Base-by-base conservation (phyloP, 768 basidiomycete genomes). In the Naganishia randhawae region DNA sequence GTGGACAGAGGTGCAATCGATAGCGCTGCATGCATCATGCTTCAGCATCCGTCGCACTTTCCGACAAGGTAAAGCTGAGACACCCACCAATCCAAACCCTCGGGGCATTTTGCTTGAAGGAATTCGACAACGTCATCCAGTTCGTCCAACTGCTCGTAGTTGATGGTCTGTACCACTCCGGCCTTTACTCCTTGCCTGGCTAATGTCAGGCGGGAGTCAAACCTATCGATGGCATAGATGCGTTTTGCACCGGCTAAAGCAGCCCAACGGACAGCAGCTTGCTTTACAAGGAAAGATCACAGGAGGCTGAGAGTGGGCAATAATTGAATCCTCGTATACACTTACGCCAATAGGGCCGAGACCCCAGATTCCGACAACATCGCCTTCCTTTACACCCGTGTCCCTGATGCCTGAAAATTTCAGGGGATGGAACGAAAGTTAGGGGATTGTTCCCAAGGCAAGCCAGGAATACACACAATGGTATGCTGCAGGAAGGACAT, bases 321-420 rank as follows among this genome's bases (percentile, higher is more conserved):
- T 22, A 6, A 22, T 16, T n/a, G n/a, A 13, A 3, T n/a, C 8
- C 2, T 22, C 25, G 5, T 7, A 33, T 4, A 29, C 8, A 25
- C 51, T 29, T 52, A 52, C 51, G 8, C 51, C 51, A 65, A 89
- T 86, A 0, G 88, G 87, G 53, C 87, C 88, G 22, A 87, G 81
- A 50, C 87, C 86, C 88, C 88, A 89, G n/a, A 89, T 82, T 17
- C 85, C 88, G 64, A 89, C 87, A 19, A 85, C 81, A 70, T 90
- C 88, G 3, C 88, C 89, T 70, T 86, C 77, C 50, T 86, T 82
- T 19, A 91, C 86, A 3, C 86, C 86, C 0, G 87, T 88, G 75
- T 89, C 88, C 22, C 85, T 84, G 22, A 90, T 86, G 25, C 51
- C 51, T 52, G 25, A 19, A 31, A 2, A 33, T 5, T n/a, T n/a